Evolutionary conservation across 305 asterid species (phyloP), one percentile per base, ranked within the genome.

Genomic region (Solanum hybrid): DNA sequence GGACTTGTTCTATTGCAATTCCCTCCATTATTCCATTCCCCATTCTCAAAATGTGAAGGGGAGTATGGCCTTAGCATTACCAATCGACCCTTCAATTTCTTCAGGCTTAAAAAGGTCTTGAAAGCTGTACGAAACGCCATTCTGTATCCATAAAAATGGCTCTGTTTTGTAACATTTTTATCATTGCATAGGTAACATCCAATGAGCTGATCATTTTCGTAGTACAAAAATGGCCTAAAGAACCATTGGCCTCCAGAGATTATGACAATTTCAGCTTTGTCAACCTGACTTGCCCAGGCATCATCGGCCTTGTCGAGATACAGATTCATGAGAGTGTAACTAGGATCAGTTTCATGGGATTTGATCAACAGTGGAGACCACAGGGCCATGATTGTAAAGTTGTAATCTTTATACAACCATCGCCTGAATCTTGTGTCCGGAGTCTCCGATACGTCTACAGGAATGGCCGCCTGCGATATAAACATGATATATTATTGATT

Each of bases 111-210:
- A 64, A 90, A 46, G 32, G 92, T 90, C 89, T 56, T 88, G 64
- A 90, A 88, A 77, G 92, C 89, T 85, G 90, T 90, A 71, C 85
- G 90, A 79, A 90, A 90, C 4, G 89, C 92, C 92, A 76, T 90
- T 88, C 34, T 77, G 79, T 77, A 90, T 29, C 87, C 90, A 31
- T 85, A 88, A 4, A 5, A 64, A 76, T 37, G 46, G 1, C n/a
- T 24, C 5, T 85, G 88, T 51, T 85, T 46, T 31, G 79, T 88
- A 73, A 66, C 89, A 60, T 88, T 78, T 10, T 35, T 76, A 8
- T 88, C 46, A 40, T 77, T 77, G 89, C 92, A 90, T 42, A 26
- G 38, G 87, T 85, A 87, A 85, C 90, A 90, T 16, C 90, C 92
- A 26, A 88, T 77, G 60, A 90, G 73, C 60, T 78, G 69, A 78